Conservation (phyloP, 2,329 filamentous ascomycete genomes). For the Intubia oerlemansii region DNA sequence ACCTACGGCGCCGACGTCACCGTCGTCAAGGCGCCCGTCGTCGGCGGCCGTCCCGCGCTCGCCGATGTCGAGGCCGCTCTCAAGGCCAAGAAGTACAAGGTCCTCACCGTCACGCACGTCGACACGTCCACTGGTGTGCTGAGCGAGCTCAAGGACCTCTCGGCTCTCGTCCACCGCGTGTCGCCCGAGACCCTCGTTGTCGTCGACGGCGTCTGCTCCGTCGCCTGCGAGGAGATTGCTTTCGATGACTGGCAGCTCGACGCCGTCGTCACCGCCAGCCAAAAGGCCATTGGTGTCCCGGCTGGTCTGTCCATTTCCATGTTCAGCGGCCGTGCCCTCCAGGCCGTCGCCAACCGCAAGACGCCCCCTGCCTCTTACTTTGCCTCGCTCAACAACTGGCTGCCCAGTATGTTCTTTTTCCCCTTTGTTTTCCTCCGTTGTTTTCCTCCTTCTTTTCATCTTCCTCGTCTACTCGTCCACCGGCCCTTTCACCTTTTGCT, state of each 20-base stretch:
- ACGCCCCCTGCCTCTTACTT: slow-evolving; percentile 76
- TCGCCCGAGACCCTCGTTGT: slow-evolving; percentile 82
- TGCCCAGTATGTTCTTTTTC: slow-evolving; percentile 44
- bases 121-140: slow-evolving; percentile 94
- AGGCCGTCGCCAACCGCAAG: slow-evolving; percentile 61
- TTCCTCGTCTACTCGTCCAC: background rate
- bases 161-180: slow-evolving; percentile 64
- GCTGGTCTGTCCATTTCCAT: slow-evolving; percentile 88
- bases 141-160: slow-evolving; percentile 68
- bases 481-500: background rate
- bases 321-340: slow-evolving; percentile 73
- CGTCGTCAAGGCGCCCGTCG: slow-evolving; percentile 73
- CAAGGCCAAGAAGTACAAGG: slow-evolving; percentile 80
- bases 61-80: slow-evolving; percentile 76
- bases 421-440: background rate
- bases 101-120: slow-evolving; percentile 87
- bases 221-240: slow-evolving; percentile 84
- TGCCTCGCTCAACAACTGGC: slow-evolving; percentile 92
- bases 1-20: slow-evolving; percentile 82
- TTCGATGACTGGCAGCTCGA: slow-evolving; percentile 94
- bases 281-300: slow-evolving; percentile 92
- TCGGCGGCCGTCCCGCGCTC: slow-evolving; percentile 72
- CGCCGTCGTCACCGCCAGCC: slow-evolving; percentile 78
- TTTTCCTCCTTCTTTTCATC: no score
- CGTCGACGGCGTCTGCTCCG: slow-evolving; percentile 92